Evolutionary conservation across 2,329 filamentous ascomycete species (phyloP), one percentile per base, ranked within the genome.

Genomic region (Neobulgaria alba): DNA sequence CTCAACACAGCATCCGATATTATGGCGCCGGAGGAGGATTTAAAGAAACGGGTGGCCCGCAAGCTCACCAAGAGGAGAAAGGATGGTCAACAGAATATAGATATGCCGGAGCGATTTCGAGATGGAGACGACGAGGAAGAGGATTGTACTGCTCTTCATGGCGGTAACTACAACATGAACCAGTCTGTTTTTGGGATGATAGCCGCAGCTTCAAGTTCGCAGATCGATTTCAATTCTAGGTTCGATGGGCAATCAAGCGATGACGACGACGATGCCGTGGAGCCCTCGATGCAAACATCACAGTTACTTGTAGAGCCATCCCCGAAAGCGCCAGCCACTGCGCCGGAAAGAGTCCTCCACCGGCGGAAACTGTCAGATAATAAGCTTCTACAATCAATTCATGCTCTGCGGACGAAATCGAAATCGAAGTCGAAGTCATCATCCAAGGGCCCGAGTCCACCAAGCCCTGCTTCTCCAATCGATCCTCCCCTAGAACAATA

Each of bases 171-270:
- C 10, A 51, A 50, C 17, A 86, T 94, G 79, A 92, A 95, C 62
- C 89, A 95, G 68, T 93, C 86, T 50, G 81, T 96, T 41, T 94
- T 95, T 61, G 88, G 87, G 39, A 77, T 96, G 64, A 89, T 96
- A 51, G 85, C 89, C 5, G 85, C 89, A 5, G 86, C 87, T 12
- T 87, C 87, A 29, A 86, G 88, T 5, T 89, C 86, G 20, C 79
- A 78, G 44, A 80, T 84, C 38, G 83, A 93, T 63, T 88, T 93
- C 57, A 81, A 85, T 61, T 75, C 84, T 44, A 77, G 84, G 29
- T 90, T 92, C 61, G 83, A 88, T 56, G 82, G 67, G 36, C 71
- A 83, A 50, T 88, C 83, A 30, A 92, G 85, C 53, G 87, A 90
- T 53, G 88, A 88, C 49, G 58, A 61, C 29, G 57, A 60, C 30